These are phyloP conservation scores for Sextonia rubra DNA, from an alignment of 164 flowering plant species.

Conservation along the genomic window DNA sequence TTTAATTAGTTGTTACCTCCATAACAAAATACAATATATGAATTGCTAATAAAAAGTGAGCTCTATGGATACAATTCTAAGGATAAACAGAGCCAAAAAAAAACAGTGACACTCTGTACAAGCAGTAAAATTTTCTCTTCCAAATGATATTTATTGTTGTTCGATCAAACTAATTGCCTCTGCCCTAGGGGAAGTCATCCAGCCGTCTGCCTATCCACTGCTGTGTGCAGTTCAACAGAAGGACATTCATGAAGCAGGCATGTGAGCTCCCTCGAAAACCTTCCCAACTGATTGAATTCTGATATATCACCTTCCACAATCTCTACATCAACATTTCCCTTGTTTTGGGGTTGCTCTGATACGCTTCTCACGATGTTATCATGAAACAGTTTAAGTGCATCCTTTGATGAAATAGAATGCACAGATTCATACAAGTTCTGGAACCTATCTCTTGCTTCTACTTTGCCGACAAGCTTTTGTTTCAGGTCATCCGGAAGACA, in stretches of 20 bases:
- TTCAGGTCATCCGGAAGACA: slow-evolving; percentile 58
- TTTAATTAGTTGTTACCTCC: too few relatives aligned
- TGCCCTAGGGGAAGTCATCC: background rate
- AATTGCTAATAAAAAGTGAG: too few relatives aligned
- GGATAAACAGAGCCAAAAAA: too few relatives aligned
- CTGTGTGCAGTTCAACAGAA: slow-evolving; percentile 25
- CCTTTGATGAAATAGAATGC: slow-evolving; percentile 46
- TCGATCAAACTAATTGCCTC: too few relatives aligned
- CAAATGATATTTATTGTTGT: too few relatives aligned
- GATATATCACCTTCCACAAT: slow-evolving; percentile 18
- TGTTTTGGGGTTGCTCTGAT: slow-evolving; percentile 17
- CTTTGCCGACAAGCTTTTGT: slow-evolving; percentile 40
- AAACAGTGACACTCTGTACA: too few relatives aligned
- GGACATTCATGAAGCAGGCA: slow-evolving; percentile 41
- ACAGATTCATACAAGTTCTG: slow-evolving; percentile 45
- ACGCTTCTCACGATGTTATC: slow-evolving; percentile 27
- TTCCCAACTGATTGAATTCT: slow-evolving; percentile 28
- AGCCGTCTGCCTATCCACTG: slow-evolving; percentile 12
- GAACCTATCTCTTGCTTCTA: slow-evolving; percentile 39
- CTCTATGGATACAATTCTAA: too few relatives aligned
- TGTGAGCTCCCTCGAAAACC: slow-evolving; percentile 32
- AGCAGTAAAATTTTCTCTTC: too few relatives aligned
- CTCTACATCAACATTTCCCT: slow-evolving; percentile 4
- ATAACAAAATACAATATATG: too few relatives aligned
- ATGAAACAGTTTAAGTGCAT: slow-evolving; percentile 49